These are phyloP conservation scores for Tulasnella sp. DNA, from an alignment of 768 basidiomycete species.

Conservation along the genomic window DNA sequence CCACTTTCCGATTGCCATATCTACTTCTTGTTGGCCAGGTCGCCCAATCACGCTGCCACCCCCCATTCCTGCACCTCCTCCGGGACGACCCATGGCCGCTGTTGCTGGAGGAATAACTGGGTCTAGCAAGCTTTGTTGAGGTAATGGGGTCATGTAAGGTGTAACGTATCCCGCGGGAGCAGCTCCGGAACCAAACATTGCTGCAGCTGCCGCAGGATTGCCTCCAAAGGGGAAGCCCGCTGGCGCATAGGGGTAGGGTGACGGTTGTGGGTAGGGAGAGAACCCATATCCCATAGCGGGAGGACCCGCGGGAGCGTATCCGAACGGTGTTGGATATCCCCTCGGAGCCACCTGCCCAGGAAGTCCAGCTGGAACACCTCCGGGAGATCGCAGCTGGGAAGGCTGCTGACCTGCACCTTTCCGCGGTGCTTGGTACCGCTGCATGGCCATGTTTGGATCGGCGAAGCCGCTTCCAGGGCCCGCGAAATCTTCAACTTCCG, in stretches of 20 bases:
- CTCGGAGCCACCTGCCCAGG: constrained; percentile 1
- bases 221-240: constrained; percentile 30
- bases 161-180: constrained; percentile 14
- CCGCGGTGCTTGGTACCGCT: constrained; percentile 19
- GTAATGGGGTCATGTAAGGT: constrained; percentile 34
- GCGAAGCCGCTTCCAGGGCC: background rate
- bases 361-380: background rate
- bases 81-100: background rate
- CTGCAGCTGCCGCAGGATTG: constrained; percentile 26
- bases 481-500: background rate
- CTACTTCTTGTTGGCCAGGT: constrained; percentile 22
- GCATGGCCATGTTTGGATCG: constrained; percentile 24
- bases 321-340: constrained; percentile 19
- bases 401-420: background rate
- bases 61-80: constrained; percentile 23
- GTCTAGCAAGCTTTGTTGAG: constrained; percentile 19
- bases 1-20: constrained; percentile 29
- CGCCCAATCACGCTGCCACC: constrained; percentile 28
- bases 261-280: constrained; percentile 31
- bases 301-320: constrained; percentile 23
- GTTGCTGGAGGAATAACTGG: constrained; percentile 6
- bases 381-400: background rate
- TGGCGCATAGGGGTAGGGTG: constrained; percentile 25
- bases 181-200: constrained; percentile 27
- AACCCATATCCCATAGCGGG: constrained; percentile 24